These are phyloP conservation scores for Mortierella sp. DNA, from an alignment of 371 early-diverging fungal genomes.

Conservation along the genomic window DNA sequence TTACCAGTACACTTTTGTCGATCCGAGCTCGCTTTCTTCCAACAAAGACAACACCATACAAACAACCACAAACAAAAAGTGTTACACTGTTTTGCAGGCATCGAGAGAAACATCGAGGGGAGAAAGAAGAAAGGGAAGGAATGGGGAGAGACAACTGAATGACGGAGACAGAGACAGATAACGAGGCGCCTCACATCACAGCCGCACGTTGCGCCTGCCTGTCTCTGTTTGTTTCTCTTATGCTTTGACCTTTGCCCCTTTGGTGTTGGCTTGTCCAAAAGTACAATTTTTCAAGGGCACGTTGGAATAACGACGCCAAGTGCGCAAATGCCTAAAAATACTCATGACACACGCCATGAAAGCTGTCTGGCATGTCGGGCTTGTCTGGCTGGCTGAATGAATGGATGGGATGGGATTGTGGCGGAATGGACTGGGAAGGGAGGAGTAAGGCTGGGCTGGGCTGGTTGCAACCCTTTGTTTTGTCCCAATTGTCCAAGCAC, in stretches of 20 bases:
- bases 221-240: background rate
- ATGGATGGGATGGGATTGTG: background rate
- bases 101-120: background rate
- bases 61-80: background rate
- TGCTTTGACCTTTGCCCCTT: too few species aligned
- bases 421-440: background rate
- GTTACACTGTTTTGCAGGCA: background rate
- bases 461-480: too few species aligned
- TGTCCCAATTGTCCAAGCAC: background rate
- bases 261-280: constrained; percentile 1
- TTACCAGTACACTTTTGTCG: constrained; percentile 6
- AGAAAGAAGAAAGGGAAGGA: too few species aligned
- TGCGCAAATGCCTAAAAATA: background rate
- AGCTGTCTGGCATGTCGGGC: background rate
- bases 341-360: background rate
- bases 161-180: background rate
- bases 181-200: background rate
- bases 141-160: background rate
- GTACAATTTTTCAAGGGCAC: constrained; percentile 1
- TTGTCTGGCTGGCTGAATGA: background rate
- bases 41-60: background rate
- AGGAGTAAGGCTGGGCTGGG: constrained; percentile 9
- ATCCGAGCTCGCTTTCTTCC: background rate
- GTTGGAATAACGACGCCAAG: background rate
- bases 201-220: background rate